Evolutionary conservation across 2,329 filamentous ascomycete species (phyloP).

Genomic region (Monilinia polystroma): DNA sequence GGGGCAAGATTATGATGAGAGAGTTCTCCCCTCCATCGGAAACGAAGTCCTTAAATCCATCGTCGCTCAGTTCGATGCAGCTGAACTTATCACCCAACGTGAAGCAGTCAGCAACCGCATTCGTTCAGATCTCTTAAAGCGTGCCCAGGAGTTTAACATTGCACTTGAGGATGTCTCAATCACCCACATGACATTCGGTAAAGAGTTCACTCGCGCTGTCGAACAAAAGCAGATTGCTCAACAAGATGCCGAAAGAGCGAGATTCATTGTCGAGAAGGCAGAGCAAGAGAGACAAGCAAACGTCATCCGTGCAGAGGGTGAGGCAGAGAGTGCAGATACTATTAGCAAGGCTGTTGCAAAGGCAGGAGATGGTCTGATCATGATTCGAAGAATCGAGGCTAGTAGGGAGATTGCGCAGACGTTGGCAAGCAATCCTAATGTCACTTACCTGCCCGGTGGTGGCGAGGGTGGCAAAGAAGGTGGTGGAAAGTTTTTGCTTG

Average conservation of each 20-base stretch:
- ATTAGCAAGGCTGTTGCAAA: conserved; percentile 93
- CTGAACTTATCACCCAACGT: conserved; percentile 97
- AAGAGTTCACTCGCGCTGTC: conserved; percentile 97
- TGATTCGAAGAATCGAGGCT: conserved; percentile 97
- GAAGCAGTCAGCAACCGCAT: conserved; percentile 96
- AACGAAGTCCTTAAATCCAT: conserved; percentile 99
- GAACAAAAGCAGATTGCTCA: conserved; percentile 99
- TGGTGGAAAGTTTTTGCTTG: conserved; percentile 63
- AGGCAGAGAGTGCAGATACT: conserved; percentile 93
- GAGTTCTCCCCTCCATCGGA: conserved; percentile 95
- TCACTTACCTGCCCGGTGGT: conserved; percentile 86
- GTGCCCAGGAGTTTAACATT: conserved; percentile 97
- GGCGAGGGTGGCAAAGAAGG: conserved; percentile 56
- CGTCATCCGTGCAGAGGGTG: conserved; percentile 96
- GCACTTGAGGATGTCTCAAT: conserved; percentile 98
- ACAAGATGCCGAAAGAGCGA: conserved; percentile 94
- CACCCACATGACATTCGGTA: conserved; percentile 99
- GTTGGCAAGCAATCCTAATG: conserved; percentile 86
- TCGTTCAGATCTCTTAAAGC: conserved; percentile 85
- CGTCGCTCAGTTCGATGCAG: conserved; percentile 97
- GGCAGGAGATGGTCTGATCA: conserved; percentile 86
- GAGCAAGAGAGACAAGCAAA: conserved; percentile 99
- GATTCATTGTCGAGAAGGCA: conserved; percentile 97
- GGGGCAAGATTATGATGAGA: conserved; percentile 96
- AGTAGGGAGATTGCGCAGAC: conserved; percentile 93